Conservation (phyloP, 2,329 filamentous ascomycete species). For the Pseudogymnoascus sp. region DNA sequence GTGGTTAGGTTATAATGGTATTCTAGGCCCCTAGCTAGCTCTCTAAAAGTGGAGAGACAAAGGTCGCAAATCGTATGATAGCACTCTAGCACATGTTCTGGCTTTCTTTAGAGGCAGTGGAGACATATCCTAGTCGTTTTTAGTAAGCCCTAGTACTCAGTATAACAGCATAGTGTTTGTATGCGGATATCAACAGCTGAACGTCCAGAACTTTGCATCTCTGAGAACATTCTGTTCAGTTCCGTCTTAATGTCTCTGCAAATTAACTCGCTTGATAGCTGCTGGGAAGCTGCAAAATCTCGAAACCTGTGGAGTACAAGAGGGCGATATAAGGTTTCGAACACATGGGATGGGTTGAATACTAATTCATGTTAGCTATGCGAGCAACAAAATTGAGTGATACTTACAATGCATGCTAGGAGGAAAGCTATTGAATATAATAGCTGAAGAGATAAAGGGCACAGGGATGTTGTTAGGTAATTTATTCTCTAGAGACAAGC, state of each 20-base stretch:
- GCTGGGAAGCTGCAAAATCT: conserved; percentile 10
- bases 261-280: conserved; percentile 14
- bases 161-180: conserved; percentile 12
- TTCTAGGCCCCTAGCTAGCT: conserved; percentile 16
- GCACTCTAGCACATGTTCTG: conserved; percentile 22
- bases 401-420: conserved; percentile 20
- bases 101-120: conserved; percentile 14
- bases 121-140: conserved; percentile 12
- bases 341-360: conserved; percentile 15
- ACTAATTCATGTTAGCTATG: conserved; percentile 11
- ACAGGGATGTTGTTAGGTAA: conserved; percentile 14
- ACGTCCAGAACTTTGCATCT: conserved; percentile 13
- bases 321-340: conserved; percentile 14
- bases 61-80: conserved; percentile 29
- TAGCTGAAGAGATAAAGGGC: conserved; percentile 17
- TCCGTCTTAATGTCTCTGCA: conserved; percentile 13
- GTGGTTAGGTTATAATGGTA: conserved; percentile 20
- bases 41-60: conserved; percentile 26
- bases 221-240: conserved; percentile 14
- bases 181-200: conserved; percentile 11
- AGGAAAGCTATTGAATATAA: conserved; percentile 20
- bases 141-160: conserved; percentile 11
- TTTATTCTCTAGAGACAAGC: conserved; percentile 11
- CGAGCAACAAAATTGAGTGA: background rate
- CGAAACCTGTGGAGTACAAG: conserved; percentile 12